Base-by-base conservation (phyloP, 345 rosid genomes). In the Bretschneidera sinensis region DNA sequence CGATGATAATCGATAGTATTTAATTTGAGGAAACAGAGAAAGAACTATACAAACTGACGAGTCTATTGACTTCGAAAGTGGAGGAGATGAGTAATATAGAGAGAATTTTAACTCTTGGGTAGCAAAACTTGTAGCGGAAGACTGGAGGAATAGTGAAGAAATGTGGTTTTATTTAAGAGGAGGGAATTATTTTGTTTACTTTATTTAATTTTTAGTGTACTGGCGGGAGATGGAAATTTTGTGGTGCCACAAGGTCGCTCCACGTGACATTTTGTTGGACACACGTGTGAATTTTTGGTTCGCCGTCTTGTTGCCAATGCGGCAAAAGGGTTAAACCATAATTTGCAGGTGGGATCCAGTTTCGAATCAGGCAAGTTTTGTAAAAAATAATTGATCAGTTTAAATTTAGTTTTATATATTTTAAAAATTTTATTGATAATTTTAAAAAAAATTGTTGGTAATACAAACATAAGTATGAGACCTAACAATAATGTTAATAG, bases 71-170 rank as follows among this genome's bases (percentile, higher is more conserved):
- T 17, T 35, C 14, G 6, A 19, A 48, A 48, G 52, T 48, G 48
- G 19, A 57, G 51, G 64, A 57, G 63, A 24, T 45, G 72, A 43
- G 54, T 35, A 21, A 35, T 9, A 43, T 3, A 28, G 45, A 39
- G 45, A 11, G 11, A n/a, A n/a, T n/a, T n/a, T 39, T 39, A 5
- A 31, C 6, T 6, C n/a, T 18, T 16, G 59, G n/a, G 49, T 10
- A 18, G 34, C 24, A 50, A 68, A 62, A 24, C 82, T 72, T 72
- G 79, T 24, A 2, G 76, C 47, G 81, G 71, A 79, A 73, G 77
- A 48, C 61, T 56, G 43, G 70, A 23, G 35, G 18, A 66, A 33
- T 19, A 35, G 51, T 20, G 53, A 18, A n/a, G 43, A 24, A 28
- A 7, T 9, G 31, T 24, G 64, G n/a, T n/a, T n/a, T n/a, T n/a